Base-by-base conservation (phyloP, 306 rosid species). In the Phaseolus lunatus region DNA sequence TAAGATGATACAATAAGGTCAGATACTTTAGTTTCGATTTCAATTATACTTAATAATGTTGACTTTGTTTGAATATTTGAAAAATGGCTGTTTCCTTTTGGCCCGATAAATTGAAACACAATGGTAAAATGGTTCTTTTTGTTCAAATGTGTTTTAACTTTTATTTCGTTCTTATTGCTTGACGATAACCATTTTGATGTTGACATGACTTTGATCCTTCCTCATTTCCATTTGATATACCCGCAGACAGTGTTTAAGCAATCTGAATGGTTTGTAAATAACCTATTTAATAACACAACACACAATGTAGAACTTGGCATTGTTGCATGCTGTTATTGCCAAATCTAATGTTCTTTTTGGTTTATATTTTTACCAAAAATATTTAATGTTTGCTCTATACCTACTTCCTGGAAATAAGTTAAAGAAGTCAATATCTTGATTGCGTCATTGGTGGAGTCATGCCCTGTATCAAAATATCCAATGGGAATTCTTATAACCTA, bases 1-100 rank as follows among this genome's bases (percentile, higher is more conserved):
- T 54, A 20, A n/a, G 57, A 50, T 50, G 24, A 65, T 39, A 52
- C n/a, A 77, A 75, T n/a, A 3, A 75, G 79, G 75, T 77, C 16
- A 66, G 75, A 35, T 24, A 16, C 56, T 23, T 48, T 62, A 20
- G 44, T 39, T 77, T 61, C 1, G 2, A 18, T 59, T 26, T 74
- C 78, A 61, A 19, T 75, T 62, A 27, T 31, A 47, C 35, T 47
- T 61, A 45, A 29, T 45, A 11, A 47, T 62, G 50, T 62, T 75
- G 22, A 31, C 18, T 48, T 47, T 75, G 69, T 75, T 62, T 47
- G 71, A 74, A 61, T 26, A 20, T 61, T 59, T 26, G 31, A 19
- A 20, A 58, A 26, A 58, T 16, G 20, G 15, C 16, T 31, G 47
- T 70, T 27, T 59, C 57, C 16, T 35, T 43, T 27, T 43, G 14